Conservation (phyloP, 2,329 filamentous ascomycete genomes). For the Paramyrothecium sp. region DNA sequence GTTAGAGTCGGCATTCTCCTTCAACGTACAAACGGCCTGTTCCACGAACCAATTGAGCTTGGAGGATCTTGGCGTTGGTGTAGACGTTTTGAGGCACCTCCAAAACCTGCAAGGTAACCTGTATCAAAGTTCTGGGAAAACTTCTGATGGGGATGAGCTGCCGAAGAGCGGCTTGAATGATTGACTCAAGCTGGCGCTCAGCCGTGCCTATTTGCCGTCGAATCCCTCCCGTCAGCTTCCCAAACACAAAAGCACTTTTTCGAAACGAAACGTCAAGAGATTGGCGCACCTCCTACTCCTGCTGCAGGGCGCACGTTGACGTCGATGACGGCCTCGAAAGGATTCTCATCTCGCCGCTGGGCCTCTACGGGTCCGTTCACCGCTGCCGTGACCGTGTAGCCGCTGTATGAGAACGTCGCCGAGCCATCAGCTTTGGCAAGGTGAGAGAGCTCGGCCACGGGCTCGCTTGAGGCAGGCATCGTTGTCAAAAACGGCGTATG, state of each 20-base stretch:
- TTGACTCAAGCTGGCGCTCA: conserved; percentile 78
- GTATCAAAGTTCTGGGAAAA: conserved; percentile 75
- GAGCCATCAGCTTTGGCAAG: conserved; percentile 77
- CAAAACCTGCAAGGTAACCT: conserved; percentile 77
- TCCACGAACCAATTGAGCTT: conserved; percentile 57
- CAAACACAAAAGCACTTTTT: conserved; percentile 7
- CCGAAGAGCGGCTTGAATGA: conserved; percentile 69
- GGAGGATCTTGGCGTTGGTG: conserved; percentile 57
- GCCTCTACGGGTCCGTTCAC: conserved; percentile 95
- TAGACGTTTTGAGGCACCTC: conserved; percentile 67
- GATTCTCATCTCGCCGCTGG: conserved; percentile 81
- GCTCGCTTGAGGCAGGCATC: conserved; percentile 47
- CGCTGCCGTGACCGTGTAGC: conserved; percentile 79
- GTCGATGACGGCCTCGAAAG: conserved; percentile 88
- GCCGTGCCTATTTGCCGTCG: conserved; percentile 54
- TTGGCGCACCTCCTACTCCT: conserved; percentile 70
- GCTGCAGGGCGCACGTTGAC: conserved; percentile 84
- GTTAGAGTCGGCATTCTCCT: conserved; percentile 9
- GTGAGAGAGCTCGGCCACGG: conserved; percentile 52
- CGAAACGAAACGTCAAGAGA: conserved; percentile 1
- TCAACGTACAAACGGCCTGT: neutral
- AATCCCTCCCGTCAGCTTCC: conserved; percentile 1
- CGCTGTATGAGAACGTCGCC: conserved; percentile 70
- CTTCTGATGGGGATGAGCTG: conserved; percentile 73
- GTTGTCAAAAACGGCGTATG: conserved; percentile 7